These are phyloP conservation scores for Hermanozyma aechmeae DNA, from an alignment of 805 yeast species.

Conservation along the genomic window DNA sequence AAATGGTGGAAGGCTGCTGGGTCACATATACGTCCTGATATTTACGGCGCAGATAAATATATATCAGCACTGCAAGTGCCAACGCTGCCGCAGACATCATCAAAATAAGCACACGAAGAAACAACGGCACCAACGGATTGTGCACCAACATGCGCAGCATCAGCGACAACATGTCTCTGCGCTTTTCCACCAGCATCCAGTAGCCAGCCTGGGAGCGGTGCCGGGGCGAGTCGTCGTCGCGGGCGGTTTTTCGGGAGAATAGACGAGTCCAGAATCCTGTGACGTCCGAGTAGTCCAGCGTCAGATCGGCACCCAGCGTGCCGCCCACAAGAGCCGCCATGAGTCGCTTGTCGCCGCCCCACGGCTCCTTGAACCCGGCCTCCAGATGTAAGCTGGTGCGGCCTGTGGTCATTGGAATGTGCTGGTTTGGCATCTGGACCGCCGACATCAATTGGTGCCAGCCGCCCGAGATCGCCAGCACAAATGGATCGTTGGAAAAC, in stretches of 20 bases:
- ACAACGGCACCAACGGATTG: slow-evolving; percentile 75
- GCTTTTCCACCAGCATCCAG: slow-evolving; percentile 58
- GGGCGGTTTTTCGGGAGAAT: slow-evolving; percentile 2
- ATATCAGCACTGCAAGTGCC: slow-evolving; percentile 60
- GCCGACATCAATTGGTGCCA: slow-evolving; percentile 46
- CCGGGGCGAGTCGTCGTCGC: slow-evolving; percentile 12
- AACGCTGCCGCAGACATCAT: slow-evolving; percentile 58
- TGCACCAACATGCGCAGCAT: slow-evolving; percentile 51
- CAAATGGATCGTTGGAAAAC: slow-evolving; percentile 30
- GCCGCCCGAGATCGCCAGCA: slow-evolving; percentile 30
- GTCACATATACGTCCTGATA: slow-evolving; percentile 32
- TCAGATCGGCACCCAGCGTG: slow-evolving; percentile 20
- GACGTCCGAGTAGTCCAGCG: slow-evolving; percentile 13
- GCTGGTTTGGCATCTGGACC: slow-evolving; percentile 34
- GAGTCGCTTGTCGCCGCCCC: slow-evolving; percentile 69
- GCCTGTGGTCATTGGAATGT: too few species aligned
- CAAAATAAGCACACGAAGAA: slow-evolving; percentile 45
- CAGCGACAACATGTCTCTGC: slow-evolving; percentile 56
- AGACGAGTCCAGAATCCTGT: slow-evolving; percentile 7
- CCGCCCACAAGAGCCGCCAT: slow-evolving; percentile 39
- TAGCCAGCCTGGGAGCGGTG: slow-evolving; percentile 52
- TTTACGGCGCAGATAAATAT: slow-evolving; percentile 24
- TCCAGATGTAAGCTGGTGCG: too few species aligned
- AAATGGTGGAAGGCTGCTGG: slow-evolving; percentile 84
- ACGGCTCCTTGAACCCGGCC: slow-evolving; percentile 37